Percentiles rank a stretch among this genome's conserved stretches.
phyloP scores from a whole-genome alignment of 495 filamentous ascomycete genomes.

The Cercophora scortea region DNA sequence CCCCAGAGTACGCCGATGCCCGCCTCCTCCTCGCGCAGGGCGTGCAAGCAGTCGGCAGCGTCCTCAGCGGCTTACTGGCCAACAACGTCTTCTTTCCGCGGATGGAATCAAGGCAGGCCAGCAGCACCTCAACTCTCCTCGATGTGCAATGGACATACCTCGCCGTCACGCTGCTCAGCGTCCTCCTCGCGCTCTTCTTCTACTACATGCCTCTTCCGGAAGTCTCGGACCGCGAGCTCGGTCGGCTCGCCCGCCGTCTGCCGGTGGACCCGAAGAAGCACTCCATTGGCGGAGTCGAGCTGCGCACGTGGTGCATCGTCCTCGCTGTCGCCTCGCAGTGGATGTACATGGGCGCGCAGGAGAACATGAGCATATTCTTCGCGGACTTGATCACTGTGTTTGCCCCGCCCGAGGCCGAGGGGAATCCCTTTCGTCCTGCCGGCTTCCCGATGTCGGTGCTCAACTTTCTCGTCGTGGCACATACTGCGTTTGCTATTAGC shows the following conservation, averaged over 20 bases:
- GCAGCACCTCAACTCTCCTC: conserved; percentile 32
- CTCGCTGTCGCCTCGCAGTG: conserved; percentile 64
- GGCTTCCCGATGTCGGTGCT: conserved; percentile 50
- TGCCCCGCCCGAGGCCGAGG: conserved; percentile 26
- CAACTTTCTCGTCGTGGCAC: conserved; percentile 42
- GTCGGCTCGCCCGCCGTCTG: conserved; percentile 31
- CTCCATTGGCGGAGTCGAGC: conserved; percentile 25
- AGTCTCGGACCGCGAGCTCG: conserved; percentile 43
- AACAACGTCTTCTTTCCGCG: conserved; percentile 57
- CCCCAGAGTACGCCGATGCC: conserved; percentile 40
- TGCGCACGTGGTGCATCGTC: conserved; percentile 41
- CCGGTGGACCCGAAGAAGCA: conserved; percentile 32
- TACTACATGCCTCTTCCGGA: conserved; percentile 52
- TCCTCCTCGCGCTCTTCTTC: conserved; percentile 52
- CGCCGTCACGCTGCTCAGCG: conserved; percentile 63
- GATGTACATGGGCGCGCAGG: conserved; percentile 66
- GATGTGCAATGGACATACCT: conserved; percentile 76
- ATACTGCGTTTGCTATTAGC: conserved; percentile 38
- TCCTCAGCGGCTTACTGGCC: conserved; percentile 58
- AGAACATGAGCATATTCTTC: conserved; percentile 62
- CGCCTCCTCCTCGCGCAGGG: conserved; percentile 62
- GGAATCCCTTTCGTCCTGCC: conserved; percentile 1
- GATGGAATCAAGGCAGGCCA: conserved; percentile 2
- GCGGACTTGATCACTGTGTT: conserved; percentile 31
- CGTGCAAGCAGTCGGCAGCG: conserved; percentile 59